A percentile compares a stretch with the other conserved stretches of the same genome.
Conservation (phyloP, 1,139 yeast species). For the Geotrichum bryndzae region DNA sequence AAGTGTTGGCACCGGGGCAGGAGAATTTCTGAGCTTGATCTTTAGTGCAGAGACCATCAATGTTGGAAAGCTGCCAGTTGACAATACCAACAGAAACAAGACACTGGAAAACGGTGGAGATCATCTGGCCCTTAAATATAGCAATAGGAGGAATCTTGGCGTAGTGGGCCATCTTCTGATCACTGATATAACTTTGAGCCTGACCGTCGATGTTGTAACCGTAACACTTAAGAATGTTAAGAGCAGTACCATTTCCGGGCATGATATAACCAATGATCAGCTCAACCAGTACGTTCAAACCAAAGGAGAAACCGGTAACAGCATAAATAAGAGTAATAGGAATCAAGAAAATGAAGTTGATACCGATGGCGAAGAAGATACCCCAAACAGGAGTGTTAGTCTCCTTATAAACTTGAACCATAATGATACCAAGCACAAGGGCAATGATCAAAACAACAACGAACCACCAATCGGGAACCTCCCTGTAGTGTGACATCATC, state of each 20-base stretch:
- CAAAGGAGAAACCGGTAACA: constrained; percentile 48
- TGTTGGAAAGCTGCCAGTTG: constrained; percentile 46
- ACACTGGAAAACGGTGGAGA: constrained; percentile 36
- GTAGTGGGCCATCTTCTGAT: constrained; percentile 58
- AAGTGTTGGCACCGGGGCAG: constrained; percentile 37
- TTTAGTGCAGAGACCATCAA: constrained; percentile 45
- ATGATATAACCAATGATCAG: constrained; percentile 57
- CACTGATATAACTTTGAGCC: constrained; percentile 52
- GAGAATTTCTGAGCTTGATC: constrained; percentile 35
- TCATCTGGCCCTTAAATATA: constrained; percentile 52
- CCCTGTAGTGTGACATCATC: constrained; percentile 49
- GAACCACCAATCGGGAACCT: constrained; percentile 64
- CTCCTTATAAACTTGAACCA: constrained; percentile 39
- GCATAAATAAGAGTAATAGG: constrained; percentile 45
- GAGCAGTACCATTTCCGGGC: constrained; percentile 57
- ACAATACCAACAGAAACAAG: constrained; percentile 49
- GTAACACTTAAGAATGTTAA: constrained; percentile 50
- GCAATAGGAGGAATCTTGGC: constrained; percentile 57
- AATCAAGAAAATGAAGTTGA: constrained; percentile 50
- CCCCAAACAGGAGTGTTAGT: constrained; percentile 48
- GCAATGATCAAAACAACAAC: constrained; percentile 40
- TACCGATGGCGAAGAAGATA: constrained; percentile 50
- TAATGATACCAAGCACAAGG: constrained; percentile 45
- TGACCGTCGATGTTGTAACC: constrained; percentile 58
- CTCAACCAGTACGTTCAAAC: constrained; percentile 50